Conservation (phyloP, 2,329 filamentous ascomycete species). For the Fusarium drepaniforme region DNA sequence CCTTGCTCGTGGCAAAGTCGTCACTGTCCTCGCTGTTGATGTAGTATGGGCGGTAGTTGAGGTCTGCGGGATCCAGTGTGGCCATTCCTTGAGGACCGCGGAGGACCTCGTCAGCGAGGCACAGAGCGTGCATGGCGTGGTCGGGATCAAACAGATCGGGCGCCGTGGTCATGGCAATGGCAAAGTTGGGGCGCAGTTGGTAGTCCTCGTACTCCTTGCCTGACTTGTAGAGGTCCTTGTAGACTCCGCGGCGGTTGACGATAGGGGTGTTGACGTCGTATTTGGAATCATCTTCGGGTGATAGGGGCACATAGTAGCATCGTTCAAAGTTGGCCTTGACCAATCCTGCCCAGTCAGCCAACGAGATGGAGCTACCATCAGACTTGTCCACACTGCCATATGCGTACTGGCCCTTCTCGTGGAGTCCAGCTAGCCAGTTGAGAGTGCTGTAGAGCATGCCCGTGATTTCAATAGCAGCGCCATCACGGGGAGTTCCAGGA, state of each 20-base stretch:
- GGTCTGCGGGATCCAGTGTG: slow-evolving; percentile 90
- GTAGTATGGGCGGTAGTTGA: slow-evolving; percentile 96
- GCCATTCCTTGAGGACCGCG: slow-evolving; percentile 94
- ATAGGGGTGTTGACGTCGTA: slow-evolving; percentile 86
- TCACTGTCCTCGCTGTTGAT: slow-evolving; percentile 93
- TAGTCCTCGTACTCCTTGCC: slow-evolving; percentile 98
- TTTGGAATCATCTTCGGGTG: slow-evolving; percentile 75
- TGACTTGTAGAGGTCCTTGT: slow-evolving; percentile 96
- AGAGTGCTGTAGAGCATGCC: slow-evolving; percentile 93
- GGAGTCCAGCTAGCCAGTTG: slow-evolving; percentile 79
- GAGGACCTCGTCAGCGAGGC: slow-evolving; percentile 82
- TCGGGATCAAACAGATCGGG: slow-evolving; percentile 85
- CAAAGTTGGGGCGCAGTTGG: slow-evolving; percentile 93
- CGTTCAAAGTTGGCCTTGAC: slow-evolving; percentile 91
- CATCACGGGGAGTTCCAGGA: slow-evolving; percentile 96
- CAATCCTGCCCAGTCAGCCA: slow-evolving; percentile 81
- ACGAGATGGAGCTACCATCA: slow-evolving; percentile 73
- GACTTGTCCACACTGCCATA: slow-evolving; percentile 78
- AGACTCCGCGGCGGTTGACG: slow-evolving; percentile 93
- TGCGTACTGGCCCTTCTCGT: slow-evolving; percentile 76
- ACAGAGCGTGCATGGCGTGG: slow-evolving; percentile 84
- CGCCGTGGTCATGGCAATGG: slow-evolving; percentile 95
- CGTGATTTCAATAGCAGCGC: slow-evolving; percentile 94
- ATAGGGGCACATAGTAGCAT: slow-evolving; percentile 86
- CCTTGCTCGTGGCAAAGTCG: slow-evolving; percentile 93